Conservation (phyloP, 1,284 basidiomycete genomes). For the Farysia itapuensis region DNA sequence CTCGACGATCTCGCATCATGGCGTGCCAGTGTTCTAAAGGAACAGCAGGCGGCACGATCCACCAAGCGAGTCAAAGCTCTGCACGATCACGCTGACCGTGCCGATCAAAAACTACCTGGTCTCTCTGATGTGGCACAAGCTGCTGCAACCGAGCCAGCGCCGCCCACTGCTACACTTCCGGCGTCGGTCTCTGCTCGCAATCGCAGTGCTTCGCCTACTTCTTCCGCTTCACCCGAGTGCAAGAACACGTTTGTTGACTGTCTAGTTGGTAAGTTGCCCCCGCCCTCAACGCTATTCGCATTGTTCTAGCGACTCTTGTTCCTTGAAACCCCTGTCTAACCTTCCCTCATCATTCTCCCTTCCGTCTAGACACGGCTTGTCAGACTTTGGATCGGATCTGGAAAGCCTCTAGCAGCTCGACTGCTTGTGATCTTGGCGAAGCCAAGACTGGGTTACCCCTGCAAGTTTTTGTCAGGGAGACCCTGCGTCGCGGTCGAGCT, state of each 20-base stretch:
- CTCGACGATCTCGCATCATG: constrained; percentile 18
- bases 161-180: too few relatives aligned
- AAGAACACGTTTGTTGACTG: constrained; percentile 42
- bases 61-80: constrained; percentile 28
- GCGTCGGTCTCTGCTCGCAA: not conserved
- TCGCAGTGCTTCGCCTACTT: constrained; percentile 7
- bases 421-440: constrained; percentile 25
- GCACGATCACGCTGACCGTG: constrained; percentile 18
- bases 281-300: too few relatives aligned
- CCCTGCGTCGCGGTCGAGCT: constrained; percentile 52
- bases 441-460: constrained; percentile 46
- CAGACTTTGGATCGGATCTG: constrained; percentile 39
- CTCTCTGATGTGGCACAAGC: too few relatives aligned
- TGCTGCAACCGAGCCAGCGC: too few relatives aligned
- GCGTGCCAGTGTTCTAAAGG: constrained; percentile 19
- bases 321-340: not conserved
- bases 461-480: constrained; percentile 54
- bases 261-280: constrained; percentile 53
- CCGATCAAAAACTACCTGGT: too few relatives aligned
- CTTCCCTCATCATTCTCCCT: not conserved
- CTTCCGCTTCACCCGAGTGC: constrained; percentile 11
- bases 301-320: too few relatives aligned
- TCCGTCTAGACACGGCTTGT: constrained; percentile 28
- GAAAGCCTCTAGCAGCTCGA: constrained; percentile 21
- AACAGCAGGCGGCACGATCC: too few relatives aligned